Percentiles rank a stretch among this genome's conserved stretches.
phyloP scores from a whole-genome alignment of 2,329 filamentous ascomycete species.

The Monosporascus ibericus region DNA sequence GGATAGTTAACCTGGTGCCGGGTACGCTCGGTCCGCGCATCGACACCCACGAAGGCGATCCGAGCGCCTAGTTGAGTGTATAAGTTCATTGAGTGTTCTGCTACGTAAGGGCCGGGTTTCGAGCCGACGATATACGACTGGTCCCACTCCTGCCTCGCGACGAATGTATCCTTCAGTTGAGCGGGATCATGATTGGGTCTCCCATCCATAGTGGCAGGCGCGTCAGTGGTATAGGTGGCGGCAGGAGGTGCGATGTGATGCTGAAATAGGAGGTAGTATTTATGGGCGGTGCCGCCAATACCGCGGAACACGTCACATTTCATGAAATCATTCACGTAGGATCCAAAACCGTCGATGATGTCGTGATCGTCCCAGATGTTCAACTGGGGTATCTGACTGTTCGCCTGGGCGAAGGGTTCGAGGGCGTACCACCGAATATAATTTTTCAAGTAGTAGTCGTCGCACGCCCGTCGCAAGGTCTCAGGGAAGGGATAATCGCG shows the following conservation, averaged over 20 bases:
- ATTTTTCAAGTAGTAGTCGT: slow-evolving; percentile 85
- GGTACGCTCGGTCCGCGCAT: slow-evolving; percentile 91
- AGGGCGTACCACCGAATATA: slow-evolving; percentile 81
- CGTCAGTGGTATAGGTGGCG: slow-evolving; percentile 73
- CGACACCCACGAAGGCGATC: slow-evolving; percentile 80
- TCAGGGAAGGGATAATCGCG: slow-evolving; percentile 71
- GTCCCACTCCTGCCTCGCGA: slow-evolving; percentile 51
- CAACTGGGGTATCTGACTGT: slow-evolving; percentile 88
- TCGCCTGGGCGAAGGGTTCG: slow-evolving; percentile 78
- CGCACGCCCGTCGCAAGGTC: slow-evolving; percentile 73
- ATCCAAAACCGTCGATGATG: slow-evolving; percentile 89
- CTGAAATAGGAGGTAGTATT: slow-evolving; percentile 98
- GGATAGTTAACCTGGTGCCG: slow-evolving; percentile 93
- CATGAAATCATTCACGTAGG: slow-evolving; percentile 93
- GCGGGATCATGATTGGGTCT: slow-evolving; percentile 58
- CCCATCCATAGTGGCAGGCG: slow-evolving; percentile 54
- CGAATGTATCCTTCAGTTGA: slow-evolving; percentile 70
- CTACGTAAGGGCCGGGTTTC: slow-evolving; percentile 83
- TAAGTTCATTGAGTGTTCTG: slow-evolving; percentile 78
- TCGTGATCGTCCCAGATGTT: slow-evolving; percentile 99
- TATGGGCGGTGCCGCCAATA: slow-evolving; percentile 86
- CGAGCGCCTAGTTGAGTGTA: slow-evolving; percentile 78
- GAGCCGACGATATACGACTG: slow-evolving; percentile 72
- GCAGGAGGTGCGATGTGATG: slow-evolving; percentile 82
- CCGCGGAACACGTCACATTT: slow-evolving; percentile 85